Conservation (phyloP, 495 filamentous ascomycete species). For the Hamigera avellanea region DNA sequence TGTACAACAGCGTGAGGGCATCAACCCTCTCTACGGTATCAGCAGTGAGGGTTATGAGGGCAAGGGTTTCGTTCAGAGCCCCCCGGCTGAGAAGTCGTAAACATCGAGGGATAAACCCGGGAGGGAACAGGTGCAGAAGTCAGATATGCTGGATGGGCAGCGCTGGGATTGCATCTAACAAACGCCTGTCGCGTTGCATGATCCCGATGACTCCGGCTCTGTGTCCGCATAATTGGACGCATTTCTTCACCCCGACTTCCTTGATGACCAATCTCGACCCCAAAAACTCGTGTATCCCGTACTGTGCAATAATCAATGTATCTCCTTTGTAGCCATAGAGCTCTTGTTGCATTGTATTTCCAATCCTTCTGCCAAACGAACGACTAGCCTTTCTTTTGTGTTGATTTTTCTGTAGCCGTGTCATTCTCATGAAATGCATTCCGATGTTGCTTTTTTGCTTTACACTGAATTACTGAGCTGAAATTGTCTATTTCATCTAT, state of each 20-base stretch:
- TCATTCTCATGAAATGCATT: too few species aligned
- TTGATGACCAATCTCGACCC: slow-evolving; percentile 26
- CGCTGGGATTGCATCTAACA: background rate
- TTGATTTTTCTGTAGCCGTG: slow-evolving; percentile 4
- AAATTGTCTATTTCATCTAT: too few species aligned
- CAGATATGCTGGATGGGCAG: background rate
- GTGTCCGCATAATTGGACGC: too few species aligned
- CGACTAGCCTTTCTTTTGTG: too few species aligned
- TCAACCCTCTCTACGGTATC: slow-evolving; percentile 84
- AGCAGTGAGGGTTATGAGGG: slow-evolving; percentile 70
- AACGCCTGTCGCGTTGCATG: too few species aligned
- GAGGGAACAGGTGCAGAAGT: background rate
- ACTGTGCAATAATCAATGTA: slow-evolving; percentile 42
- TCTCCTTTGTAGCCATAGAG: slow-evolving; percentile 36
- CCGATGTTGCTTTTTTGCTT: too few species aligned
- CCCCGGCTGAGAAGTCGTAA: slow-evolving; percentile 32
- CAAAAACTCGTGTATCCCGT: slow-evolving; percentile 36
- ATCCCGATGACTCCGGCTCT: too few species aligned
- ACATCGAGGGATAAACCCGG: background rate
- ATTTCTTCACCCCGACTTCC: slow-evolving; percentile 13
- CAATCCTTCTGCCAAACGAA: too few species aligned
- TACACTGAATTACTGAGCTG: too few species aligned
- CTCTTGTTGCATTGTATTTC: slow-evolving; percentile 2
- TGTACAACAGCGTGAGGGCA: slow-evolving; percentile 57
- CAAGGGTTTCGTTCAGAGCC: slow-evolving; percentile 72